phyloP scores from a whole-genome alignment of 2,329 filamentous ascomycete species.

The Arthrobotrys entomopaga region DNA sequence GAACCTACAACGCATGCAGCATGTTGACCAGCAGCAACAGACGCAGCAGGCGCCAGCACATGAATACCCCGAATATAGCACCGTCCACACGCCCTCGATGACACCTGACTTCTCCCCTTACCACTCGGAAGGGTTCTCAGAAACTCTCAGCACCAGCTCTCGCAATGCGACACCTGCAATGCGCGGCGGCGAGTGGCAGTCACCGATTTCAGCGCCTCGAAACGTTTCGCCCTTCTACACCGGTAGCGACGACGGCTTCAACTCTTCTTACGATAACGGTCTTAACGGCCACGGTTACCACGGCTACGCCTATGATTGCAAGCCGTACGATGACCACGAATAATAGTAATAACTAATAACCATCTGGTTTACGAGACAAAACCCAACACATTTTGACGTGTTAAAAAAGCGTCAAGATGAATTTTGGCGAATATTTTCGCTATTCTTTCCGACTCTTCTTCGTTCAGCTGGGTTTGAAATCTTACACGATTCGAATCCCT shows the following conservation, averaged over 20 bases:
- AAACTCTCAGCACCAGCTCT: constrained; percentile 47
- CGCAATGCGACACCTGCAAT: constrained; percentile 44
- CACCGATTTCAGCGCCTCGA: constrained; percentile 30
- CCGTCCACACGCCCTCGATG: constrained; percentile 43
- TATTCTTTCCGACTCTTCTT: not conserved
- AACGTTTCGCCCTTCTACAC: constrained; percentile 35
- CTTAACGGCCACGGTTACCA: constrained; percentile 11
- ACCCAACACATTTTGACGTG: constrained; percentile 12
- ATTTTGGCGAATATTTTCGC: constrained; percentile 3
- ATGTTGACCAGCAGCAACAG: constrained; percentile 47
- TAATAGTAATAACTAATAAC: constrained; percentile 30
- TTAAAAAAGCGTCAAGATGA: constrained; percentile 1
- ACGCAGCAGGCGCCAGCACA: constrained; percentile 31
- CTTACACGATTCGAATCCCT: constrained; percentile 21
- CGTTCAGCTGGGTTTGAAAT: constrained; percentile 21
- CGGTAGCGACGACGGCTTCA: constrained; percentile 43
- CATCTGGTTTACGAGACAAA: constrained; percentile 55
- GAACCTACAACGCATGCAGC: constrained; percentile 44
- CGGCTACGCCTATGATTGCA: constrained; percentile 29
- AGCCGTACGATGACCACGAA: constrained; percentile 17
- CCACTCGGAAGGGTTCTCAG: constrained; percentile 37
- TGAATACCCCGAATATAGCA: constrained; percentile 26
- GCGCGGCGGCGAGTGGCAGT: constrained; percentile 40
- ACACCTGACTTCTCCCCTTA: constrained; percentile 47
- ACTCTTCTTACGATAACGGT: constrained; percentile 35